phyloP scores from a whole-genome alignment of 306 rosid species.

The Fragaria iinumae region DNA sequence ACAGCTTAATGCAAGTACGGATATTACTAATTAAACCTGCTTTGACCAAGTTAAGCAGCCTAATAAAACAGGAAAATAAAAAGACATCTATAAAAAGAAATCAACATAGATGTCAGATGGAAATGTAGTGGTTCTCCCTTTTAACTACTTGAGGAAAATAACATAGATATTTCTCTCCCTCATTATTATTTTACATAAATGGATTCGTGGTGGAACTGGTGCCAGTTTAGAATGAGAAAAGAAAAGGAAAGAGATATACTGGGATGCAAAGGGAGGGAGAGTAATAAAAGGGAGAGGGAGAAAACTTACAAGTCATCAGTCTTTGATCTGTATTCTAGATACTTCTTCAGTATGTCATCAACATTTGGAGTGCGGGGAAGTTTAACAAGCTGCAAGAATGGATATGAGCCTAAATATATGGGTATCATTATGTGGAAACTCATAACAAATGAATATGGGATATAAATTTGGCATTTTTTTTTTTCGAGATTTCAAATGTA shows the following conservation, averaged over 20 bases:
- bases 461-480: not conserved
- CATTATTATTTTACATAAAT: not conserved
- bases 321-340: conserved; percentile 59
- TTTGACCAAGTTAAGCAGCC: not conserved
- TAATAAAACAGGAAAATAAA: not conserved
- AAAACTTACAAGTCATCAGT: conserved; percentile 72
- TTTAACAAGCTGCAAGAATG: conserved; percentile 71
- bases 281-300: conserved; percentile 1
- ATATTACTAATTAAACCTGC: not conserved
- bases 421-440: not conserved
- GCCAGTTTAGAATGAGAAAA: not conserved
- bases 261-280: conserved; percentile 7
- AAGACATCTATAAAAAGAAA: not conserved
- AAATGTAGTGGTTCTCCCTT: not conserved
- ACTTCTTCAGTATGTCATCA: conserved; percentile 64
- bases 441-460: not conserved
- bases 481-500: not conserved
- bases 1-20: not conserved
- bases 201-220: not conserved
- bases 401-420: conserved; percentile 1
- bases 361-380: conserved; percentile 88
- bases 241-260: not conserved
- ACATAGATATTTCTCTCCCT: not conserved
- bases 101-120: not conserved
- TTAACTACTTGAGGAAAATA: not conserved